Evolutionary conservation across 371 early-diverging fungal species (phyloP), one percentile per base, ranked within the genome.

Genomic region (Syncephalastrum sp.): DNA sequence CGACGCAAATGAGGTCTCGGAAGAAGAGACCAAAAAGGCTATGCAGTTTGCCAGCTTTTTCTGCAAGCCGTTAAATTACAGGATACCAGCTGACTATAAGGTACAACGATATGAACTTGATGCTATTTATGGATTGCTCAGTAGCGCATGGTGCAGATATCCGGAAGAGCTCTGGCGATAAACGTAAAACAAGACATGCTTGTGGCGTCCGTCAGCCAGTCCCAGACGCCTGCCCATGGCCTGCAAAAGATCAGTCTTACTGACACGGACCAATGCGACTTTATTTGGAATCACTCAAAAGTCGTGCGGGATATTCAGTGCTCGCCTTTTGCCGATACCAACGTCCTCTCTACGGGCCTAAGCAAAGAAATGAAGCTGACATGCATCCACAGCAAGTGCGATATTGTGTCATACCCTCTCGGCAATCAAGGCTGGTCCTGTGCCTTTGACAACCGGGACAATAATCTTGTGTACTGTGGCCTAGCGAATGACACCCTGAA

Each of bases 381-480:
- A 1, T 69, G 63, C 15, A 41, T 48, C 1, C 29, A 48, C 2
- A 54, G 61, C 43, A 60, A 65, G 17, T 60, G 53, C 42, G 43
- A 57, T 3, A 25, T 65, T 17, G 50, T 50, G 33, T 42, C 61
- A 3, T 68, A 65, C 27, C 33, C 58, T 3, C 27, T 78, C 15
- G 60, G 52, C 4, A 23, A 42, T 4, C 58, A 72, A 12, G 69
- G 68, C 15, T 69, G 65, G 69, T 66, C 71, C 42, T 78, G 78
- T 42, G 53, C 55, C 0, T 64, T 69, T 48, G 73, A 75, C 48
- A 21, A 50, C 1, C n/a, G 27, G 1, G 47, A 74, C 38, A n/a
- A 59, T 0, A 70, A 66, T 46, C 12, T 62, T 1, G 44, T 78
- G 4, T 74, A 74, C 17, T 78, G 78, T 61, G 78, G 78, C 6